Evolutionary conservation across 2,329 filamentous ascomycete genomes (phyloP), one percentile per base, ranked within the genome.

Genomic region (Neoascochyta sp.): DNA sequence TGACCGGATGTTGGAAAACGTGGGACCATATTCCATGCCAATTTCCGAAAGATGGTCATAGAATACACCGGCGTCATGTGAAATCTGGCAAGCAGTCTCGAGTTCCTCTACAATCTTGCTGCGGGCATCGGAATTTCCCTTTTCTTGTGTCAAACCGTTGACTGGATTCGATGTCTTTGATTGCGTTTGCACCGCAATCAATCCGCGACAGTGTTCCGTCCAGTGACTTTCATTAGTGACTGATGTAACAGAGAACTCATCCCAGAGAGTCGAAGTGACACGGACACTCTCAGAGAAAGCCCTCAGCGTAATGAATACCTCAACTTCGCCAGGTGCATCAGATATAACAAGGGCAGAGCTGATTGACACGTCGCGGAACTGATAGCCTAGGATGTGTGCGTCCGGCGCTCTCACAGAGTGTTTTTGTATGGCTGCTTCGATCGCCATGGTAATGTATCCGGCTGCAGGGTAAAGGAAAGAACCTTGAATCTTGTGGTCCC

Each of bases 381-480:
- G 14, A n/a, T 17, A 25, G 2, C 24, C 24, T 5, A n/a, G 14
- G 8, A 24, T 15, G 5, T 7, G 9, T 3, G 12, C 10, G 9
- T 9, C 12, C 23, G 10, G 16, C 15, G 22, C 42, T 34, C 10
- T 47, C 33, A 10, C 34, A 23, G 14, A 34, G 32, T 5, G 36
- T 36, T 21, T 45, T 17, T 37, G 34, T 12, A 23, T 28, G 4
- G 34, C 15, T 13, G 19, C 34, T n/a, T 37, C 34, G n/a, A 37
- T 16, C n/a, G 29, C 34, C 34, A 37, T 37, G 14, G 20, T 29
- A 11, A 37, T 25, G 4, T 23, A 29, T 3, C 34, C 34, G 2
- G 34, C 19, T 15, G 22, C 26, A 16, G 33, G 19, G 17, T 27
- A 22, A 45, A 30, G 43, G 39, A 54, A 14, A 39, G 42, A 49